phyloP scores from a whole-genome alignment of 2,329 filamentous ascomycete species.

The Aspergillus costaricaensis region DNA sequence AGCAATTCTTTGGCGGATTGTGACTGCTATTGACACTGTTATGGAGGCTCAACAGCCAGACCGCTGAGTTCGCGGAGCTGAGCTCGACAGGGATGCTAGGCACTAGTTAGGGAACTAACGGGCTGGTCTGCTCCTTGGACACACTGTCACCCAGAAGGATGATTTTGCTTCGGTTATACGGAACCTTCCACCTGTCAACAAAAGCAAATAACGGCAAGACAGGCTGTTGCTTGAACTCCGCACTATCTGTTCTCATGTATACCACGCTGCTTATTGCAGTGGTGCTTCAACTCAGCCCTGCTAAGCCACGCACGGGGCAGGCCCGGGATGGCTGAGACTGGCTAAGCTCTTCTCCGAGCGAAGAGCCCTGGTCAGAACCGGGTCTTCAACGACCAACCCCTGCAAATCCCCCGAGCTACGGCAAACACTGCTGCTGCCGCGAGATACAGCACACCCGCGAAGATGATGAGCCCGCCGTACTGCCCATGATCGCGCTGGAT shows the following conservation, averaged over 20 bases:
- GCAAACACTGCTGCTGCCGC: neutral
- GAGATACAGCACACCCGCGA: conserved; percentile 6
- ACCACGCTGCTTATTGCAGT: neutral
- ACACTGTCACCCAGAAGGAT: neutral
- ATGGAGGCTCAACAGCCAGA: neutral
- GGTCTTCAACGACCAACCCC: conserved; percentile 1
- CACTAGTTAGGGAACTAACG: neutral
- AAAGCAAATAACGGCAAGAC: neutral
- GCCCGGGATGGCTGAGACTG: neutral
- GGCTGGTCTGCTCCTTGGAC: neutral
- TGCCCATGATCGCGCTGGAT: neutral
- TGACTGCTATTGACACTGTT: neutral
- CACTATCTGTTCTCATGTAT: neutral
- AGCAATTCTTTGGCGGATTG: neutral
- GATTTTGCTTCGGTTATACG: neutral
- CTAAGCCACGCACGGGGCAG: neutral
- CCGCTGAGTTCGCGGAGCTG: neutral
- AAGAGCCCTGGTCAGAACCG: neutral
- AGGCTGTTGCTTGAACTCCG: neutral
- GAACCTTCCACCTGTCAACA: neutral
- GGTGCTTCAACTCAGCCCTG: neutral
- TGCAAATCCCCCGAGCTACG: conserved; percentile 1
- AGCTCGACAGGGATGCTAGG: neutral
- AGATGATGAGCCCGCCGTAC: conserved; percentile 2
- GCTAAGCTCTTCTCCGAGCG: neutral